Evolutionary conservation across 805 yeast genomes (phyloP), one percentile per base, ranked within the genome.

Genomic region (Debaryomyces maramus): DNA sequence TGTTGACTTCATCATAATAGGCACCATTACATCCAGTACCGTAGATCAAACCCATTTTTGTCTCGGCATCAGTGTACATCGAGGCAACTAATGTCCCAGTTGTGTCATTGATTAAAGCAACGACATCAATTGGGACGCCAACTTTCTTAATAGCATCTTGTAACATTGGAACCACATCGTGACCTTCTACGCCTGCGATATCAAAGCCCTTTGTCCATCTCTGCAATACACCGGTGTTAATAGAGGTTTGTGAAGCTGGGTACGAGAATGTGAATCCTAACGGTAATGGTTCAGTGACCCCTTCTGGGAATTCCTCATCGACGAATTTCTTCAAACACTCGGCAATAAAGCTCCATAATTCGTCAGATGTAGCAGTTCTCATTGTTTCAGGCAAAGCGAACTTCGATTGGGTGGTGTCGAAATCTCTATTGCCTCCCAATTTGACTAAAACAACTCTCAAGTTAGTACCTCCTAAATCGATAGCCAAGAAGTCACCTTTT

Each of bases 1-100:
- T 79, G 38, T 72, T 64, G 38, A 81, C 83, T 36, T 67, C 67
- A 55, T 91, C 98, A 67, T 82, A 90, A 73, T 90, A 91, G 40
- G 97, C 97, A 63, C 97, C 97, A 64, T 91, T 91, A 69, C 91
- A 88, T 52, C 98, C 98, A 35, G 98, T 91, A 61, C 98, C 99
- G 62, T 89, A 91, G 55, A 91, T 91, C 59, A 88, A 79, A 44
- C 99, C 99, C 91, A 90, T 86, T 67, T 83, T 83, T 49, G 96
- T 83, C 53, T 80, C 81, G 26, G 91, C 80, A 61, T 91, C 96
- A 38, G 95, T 78, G 72, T 91, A 91, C 75, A 85, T 81, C 36
- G 97, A 89, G 23, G 98, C 98, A 46, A 91, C 95, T 56, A 91
- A 73, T 33, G 99, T 91, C 63, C 98, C 99, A 35, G 97, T 88